These are phyloP conservation scores for Salix viminalis DNA, from an alignment of 345 rosid genomes.

Conservation along the genomic window DNA sequence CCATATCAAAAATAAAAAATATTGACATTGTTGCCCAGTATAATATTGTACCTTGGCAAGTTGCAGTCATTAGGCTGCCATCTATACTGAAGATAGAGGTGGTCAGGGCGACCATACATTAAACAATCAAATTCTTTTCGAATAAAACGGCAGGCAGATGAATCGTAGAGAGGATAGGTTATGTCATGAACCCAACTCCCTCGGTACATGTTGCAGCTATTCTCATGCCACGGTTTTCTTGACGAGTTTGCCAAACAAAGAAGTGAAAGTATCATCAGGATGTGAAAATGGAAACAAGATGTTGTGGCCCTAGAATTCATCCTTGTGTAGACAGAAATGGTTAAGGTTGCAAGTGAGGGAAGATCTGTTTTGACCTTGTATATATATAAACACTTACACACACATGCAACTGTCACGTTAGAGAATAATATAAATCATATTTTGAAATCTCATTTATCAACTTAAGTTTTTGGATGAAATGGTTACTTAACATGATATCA, in stretches of 20 bases:
- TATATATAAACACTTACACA: no score
- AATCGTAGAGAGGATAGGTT: slow-evolving; percentile 63
- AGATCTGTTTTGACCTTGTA: no score
- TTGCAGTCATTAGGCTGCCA: slow-evolving; percentile 73
- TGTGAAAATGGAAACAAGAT: background rate
- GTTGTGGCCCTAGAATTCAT: background rate
- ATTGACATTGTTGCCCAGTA: no score
- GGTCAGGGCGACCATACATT: slow-evolving; percentile 78
- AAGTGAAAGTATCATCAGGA: slow-evolving; percentile 1
- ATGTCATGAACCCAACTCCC: slow-evolving; percentile 73
- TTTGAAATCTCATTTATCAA: no score
- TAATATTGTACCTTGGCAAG: slow-evolving; percentile 49
- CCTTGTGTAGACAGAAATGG: background rate
- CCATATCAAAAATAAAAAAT: no score
- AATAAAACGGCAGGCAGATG: slow-evolving; percentile 62
- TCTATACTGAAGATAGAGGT: slow-evolving; percentile 56
- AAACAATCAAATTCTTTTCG: slow-evolving; percentile 79
- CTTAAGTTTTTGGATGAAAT: no score
- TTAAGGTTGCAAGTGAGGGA: no score
- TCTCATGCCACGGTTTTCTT: background rate
- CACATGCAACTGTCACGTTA: no score
- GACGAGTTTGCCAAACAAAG: background rate
- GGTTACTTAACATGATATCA: no score
- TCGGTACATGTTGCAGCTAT: slow-evolving; percentile 47
- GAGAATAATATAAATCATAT: no score